Evolutionary conservation across 2,329 filamentous ascomycete species (phyloP).

Genomic region (Purpureocillium lavendulum): DNA sequence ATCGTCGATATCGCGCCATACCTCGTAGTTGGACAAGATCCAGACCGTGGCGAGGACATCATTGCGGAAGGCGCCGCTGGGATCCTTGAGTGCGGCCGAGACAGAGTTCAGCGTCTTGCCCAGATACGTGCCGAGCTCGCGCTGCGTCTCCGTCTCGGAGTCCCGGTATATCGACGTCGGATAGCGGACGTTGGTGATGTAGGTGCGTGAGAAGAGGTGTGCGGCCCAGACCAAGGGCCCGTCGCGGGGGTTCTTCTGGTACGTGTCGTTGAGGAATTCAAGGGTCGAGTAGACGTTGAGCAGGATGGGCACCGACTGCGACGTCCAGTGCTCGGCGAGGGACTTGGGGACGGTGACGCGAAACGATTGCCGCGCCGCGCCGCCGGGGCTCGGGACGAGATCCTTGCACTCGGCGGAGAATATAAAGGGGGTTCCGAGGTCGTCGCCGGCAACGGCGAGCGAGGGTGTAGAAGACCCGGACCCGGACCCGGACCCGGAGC

Average conservation of each 20-base stretch:
- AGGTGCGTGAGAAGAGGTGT: constrained; percentile 31
- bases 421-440: not conserved
- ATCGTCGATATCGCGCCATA: too few species aligned
- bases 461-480: not conserved
- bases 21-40: constrained; percentile 32
- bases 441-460: not conserved
- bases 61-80: constrained; percentile 19
- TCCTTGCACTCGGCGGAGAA: not conserved
- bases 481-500: constrained; percentile 1
- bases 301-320: constrained; percentile 28
- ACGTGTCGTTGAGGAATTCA: constrained; percentile 23
- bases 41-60: constrained; percentile 31
- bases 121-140: constrained; percentile 25
- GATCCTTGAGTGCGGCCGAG: constrained; percentile 23
- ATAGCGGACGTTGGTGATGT: constrained; percentile 26
- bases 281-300: constrained; percentile 27
- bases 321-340: constrained; percentile 28
- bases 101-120: constrained; percentile 29
- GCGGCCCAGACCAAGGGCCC: constrained; percentile 30
- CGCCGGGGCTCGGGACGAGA: not conserved
- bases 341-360: constrained; percentile 10
- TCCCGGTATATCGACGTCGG: constrained; percentile 19
- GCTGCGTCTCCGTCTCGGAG: constrained; percentile 16
- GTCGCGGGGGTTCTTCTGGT: constrained; percentile 13
- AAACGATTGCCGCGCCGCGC: constrained; percentile 2